Percentiles rank a stretch among this genome's conserved stretches.
Conservation (phyloP, 2,329 filamentous ascomycete genomes). For the Camillea tinctor region DNA sequence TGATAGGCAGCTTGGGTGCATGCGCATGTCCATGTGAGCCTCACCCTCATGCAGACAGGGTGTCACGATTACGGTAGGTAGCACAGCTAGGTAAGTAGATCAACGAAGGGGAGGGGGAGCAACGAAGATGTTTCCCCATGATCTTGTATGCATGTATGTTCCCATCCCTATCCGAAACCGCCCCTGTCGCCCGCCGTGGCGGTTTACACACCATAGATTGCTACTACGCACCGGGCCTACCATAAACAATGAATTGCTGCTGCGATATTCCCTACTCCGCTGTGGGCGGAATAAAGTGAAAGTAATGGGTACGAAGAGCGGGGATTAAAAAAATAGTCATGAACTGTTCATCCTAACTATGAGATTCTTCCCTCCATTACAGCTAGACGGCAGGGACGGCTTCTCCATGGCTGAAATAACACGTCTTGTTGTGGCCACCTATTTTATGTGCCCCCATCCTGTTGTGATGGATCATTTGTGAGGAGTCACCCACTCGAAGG, state of each 20-base stretch:
- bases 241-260: neutral
- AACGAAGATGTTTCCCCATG: neutral
- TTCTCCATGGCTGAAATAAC: neutral
- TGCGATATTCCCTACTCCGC: neutral
- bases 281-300: neutral
- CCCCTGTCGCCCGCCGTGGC: neutral
- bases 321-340: neutral
- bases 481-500: neutral
- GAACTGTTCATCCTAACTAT: neutral
- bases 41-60: neutral
- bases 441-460: neutral
- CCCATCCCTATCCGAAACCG: neutral
- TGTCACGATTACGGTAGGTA: neutral
- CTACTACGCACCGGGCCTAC: neutral
- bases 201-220: neutral
- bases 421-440: neutral
- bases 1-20: neutral
- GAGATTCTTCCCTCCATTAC: neutral
- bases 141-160: neutral
- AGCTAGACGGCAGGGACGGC: neutral
- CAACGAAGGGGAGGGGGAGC: neutral
- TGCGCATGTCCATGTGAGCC: neutral
- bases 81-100: neutral
- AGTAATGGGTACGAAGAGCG: neutral
- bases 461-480: constrained; percentile 3